A percentile compares a stretch with the other conserved stretches of the same genome.
Conservation (phyloP, 805 yeast species). For the Candida sithepensis region DNA sequence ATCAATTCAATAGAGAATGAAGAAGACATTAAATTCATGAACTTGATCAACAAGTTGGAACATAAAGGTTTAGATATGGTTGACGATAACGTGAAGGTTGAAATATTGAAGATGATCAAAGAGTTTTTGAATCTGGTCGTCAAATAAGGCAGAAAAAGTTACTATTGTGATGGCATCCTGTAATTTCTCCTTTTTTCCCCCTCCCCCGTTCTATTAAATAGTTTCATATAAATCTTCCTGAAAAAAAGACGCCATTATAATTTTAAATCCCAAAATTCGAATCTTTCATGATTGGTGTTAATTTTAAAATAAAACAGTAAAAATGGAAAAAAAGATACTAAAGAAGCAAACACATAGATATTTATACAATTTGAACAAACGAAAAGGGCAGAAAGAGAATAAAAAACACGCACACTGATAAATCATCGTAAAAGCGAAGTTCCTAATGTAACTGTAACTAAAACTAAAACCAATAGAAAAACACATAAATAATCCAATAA, state of each 20-base stretch:
- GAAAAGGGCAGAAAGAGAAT: not conserved
- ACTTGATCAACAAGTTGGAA: slow-evolving; percentile 49
- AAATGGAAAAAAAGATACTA: not conserved
- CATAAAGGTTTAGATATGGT: slow-evolving; percentile 68
- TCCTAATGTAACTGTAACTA: not conserved
- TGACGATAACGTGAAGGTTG: slow-evolving; percentile 60
- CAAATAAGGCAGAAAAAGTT: slow-evolving; percentile 25
- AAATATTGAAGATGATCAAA: slow-evolving; percentile 54
- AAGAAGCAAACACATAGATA: not conserved
- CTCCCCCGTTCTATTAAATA: too few relatives aligned
- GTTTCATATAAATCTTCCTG: too few relatives aligned
- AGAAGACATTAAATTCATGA: slow-evolving; percentile 43
- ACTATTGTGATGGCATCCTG: not conserved
- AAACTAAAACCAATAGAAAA: not conserved
- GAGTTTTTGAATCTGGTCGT: slow-evolving; percentile 53
- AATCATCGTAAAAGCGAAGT: not conserved
- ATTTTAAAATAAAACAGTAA: not conserved
- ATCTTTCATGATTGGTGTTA: not conserved
- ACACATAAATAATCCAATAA: not conserved
- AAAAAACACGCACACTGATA: too few relatives aligned
- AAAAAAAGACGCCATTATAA: too few relatives aligned
- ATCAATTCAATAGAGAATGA: slow-evolving; percentile 28
- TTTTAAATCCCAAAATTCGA: too few relatives aligned
- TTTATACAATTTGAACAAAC: not conserved
- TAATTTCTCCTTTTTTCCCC: not conserved